Conservation (phyloP, 768 basidiomycete species). For the Zangia roseola region DNA sequence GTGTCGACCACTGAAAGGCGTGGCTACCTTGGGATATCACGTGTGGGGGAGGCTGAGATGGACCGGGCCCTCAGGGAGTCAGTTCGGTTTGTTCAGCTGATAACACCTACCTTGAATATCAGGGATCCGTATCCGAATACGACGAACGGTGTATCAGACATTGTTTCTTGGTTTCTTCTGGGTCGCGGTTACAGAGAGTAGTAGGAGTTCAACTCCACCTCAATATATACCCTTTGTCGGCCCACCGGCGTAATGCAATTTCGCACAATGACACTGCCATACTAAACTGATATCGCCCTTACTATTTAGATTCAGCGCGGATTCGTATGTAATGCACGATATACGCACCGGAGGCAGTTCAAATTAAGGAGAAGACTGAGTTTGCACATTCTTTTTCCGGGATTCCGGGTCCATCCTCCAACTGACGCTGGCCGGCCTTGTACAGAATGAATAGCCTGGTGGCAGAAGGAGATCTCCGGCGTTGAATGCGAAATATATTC, state of each 20-base stretch:
- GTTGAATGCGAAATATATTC: not conserved
- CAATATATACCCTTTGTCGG: conserved; percentile 4
- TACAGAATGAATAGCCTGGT: no score
- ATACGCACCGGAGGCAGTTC: not conserved
- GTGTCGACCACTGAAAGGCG: not conserved
- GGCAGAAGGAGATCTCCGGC: no score
- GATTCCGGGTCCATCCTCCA: not conserved
- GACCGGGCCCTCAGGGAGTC: no score
- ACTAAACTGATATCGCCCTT: not conserved
- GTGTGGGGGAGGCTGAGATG: conserved; percentile 72
- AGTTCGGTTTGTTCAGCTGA: not conserved
- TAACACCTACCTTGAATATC: conserved; percentile 66
- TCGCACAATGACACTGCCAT: not conserved
- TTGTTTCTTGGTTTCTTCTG: not conserved
- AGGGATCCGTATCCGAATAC: conserved; percentile 91
- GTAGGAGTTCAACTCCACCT: not conserved
- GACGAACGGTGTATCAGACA: conserved; percentile 42
- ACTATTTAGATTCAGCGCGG: not conserved
- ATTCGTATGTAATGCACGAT: not conserved
- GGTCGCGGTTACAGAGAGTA: not conserved
- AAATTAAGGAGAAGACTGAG: not conserved
- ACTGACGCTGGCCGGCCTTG: not conserved
- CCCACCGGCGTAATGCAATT: not conserved
- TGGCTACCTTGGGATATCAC: conserved; percentile 59
- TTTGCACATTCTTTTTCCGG: not conserved